phyloP scores from a whole-genome alignment of 352 stramenopile genomes.

The Thraustochytrium sp. region DNA sequence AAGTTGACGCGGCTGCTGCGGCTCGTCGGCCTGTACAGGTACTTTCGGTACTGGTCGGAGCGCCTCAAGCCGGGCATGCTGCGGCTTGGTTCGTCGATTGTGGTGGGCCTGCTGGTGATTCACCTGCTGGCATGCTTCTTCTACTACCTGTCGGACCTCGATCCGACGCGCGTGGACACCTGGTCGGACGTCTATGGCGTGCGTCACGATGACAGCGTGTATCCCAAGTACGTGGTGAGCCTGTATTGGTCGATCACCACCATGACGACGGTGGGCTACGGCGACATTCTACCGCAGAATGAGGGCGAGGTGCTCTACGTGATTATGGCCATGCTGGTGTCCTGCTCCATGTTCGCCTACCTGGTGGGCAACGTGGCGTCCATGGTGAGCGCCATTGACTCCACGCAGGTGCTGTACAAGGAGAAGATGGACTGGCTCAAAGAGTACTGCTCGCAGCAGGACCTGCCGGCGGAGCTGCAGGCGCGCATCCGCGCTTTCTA shows the following conservation, averaged over 20 bases:
- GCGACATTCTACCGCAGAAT: conserved; percentile 39
- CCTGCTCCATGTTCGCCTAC: conserved; percentile 40
- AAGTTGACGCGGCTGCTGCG: conserved; percentile 40
- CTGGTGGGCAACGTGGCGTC: conserved; percentile 28
- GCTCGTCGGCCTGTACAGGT: conserved; percentile 19
- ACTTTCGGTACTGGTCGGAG: conserved; percentile 28
- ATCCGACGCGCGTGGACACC: neutral
- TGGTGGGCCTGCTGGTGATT: neutral
- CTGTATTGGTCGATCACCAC: conserved; percentile 43
- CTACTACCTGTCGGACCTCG: neutral
- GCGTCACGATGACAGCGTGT: neutral
- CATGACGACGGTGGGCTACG: conserved; percentile 45
- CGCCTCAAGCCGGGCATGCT: neutral
- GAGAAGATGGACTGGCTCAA: conserved; percentile 25
- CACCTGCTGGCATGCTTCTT: conserved; percentile 40
- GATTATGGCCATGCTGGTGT: conserved; percentile 38
- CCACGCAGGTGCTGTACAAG: conserved; percentile 23
- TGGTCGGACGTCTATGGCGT: conserved; percentile 6
- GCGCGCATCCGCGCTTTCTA: conserved; percentile 22
- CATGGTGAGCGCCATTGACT: conserved; percentile 18
- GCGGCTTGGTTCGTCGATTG: neutral
- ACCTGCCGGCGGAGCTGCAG: conserved; percentile 7
- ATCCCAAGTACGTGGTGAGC: conserved; percentile 18
- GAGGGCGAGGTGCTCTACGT: conserved; percentile 11
- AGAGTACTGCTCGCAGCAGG: conserved; percentile 29